These are phyloP conservation scores for Suillus plorans DNA, from an alignment of 768 basidiomycete species.

Conservation along the genomic window DNA sequence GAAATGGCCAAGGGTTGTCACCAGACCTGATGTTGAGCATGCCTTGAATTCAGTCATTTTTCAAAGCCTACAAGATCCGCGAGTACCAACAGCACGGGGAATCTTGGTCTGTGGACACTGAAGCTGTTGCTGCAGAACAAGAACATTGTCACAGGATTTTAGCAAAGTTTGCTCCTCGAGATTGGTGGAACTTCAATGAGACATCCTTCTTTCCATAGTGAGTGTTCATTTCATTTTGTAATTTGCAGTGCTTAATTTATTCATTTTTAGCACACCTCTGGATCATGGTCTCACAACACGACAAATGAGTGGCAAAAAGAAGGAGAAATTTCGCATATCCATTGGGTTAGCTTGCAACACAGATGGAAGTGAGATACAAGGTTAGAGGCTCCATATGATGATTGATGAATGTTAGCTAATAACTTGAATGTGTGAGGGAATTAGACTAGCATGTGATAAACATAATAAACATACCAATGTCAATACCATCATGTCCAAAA, in stretches of 20 bases:
- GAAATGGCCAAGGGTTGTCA: no score
- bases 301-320: background rate
- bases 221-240: background rate
- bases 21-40: background rate
- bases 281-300: background rate
- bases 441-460: no score
- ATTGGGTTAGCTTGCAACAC: background rate
- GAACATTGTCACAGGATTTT: background rate
- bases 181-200: background rate
- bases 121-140: background rate
- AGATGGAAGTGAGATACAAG: background rate
- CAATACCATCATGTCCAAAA: no score
- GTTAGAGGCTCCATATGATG: no score
- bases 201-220: background rate
- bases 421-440: no score
- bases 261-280: background rate
- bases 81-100: no score
- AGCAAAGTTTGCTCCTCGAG: background rate
- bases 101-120: background rate
- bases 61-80: background rate
- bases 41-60: background rate
- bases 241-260: no score
- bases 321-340: background rate
- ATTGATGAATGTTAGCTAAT: no score
- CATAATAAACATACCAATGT: no score